Evolutionary conservation across 768 basidiomycete genomes (phyloP).

Genomic region (Suillus weaverae): DNA sequence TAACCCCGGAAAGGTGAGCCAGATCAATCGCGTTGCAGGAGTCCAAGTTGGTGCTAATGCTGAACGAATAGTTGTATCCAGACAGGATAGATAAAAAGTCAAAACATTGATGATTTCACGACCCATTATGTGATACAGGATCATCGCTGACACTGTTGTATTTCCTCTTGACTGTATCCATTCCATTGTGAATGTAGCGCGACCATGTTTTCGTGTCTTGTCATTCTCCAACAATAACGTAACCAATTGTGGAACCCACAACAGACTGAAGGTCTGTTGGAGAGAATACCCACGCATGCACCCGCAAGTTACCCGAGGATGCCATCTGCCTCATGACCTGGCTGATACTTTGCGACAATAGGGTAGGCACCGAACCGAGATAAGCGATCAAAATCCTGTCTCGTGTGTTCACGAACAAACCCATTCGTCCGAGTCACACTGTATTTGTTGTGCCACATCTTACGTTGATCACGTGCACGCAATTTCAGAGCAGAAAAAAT

Average conservation of each 20-base stretch:
- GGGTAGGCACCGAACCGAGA: neutral
- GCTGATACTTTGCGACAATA: neutral
- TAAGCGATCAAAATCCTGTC: neutral
- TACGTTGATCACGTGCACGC: neutral
- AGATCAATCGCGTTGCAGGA: neutral
- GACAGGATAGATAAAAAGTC: constrained; percentile 6
- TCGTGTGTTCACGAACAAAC: neutral
- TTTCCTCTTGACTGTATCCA: neutral
- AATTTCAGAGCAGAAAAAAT: constrained; percentile 17
- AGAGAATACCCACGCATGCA: neutral
- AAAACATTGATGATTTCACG: neutral
- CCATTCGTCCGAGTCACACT: neutral
- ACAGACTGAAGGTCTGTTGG: neutral
- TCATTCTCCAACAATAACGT: neutral
- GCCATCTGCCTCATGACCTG: neutral
- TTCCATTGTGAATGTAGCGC: neutral
- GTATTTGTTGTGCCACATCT: neutral
- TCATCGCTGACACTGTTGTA: neutral
- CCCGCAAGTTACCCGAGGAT: neutral
- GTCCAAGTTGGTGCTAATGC: neutral
- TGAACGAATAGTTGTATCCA: constrained; percentile 6
- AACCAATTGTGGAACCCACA: neutral
- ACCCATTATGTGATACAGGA: neutral
- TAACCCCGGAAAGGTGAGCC: constrained; percentile 80
- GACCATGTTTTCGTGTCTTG: neutral